Evolutionary conservation across 2,329 filamentous ascomycete genomes (phyloP), one percentile per base, ranked within the genome.

Genomic region (Diaporthe amygdali): DNA sequence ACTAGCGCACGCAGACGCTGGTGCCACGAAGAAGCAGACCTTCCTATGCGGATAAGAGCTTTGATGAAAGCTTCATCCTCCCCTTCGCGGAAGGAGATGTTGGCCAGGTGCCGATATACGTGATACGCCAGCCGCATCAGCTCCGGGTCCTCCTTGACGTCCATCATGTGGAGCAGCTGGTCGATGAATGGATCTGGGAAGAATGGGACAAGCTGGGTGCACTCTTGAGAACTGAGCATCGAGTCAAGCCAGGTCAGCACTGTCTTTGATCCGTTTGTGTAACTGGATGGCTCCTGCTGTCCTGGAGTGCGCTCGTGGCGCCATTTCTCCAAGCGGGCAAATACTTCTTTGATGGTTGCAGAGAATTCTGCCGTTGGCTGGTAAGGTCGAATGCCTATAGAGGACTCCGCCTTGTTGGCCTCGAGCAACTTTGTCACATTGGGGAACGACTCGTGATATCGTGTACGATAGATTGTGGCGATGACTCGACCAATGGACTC

Each of bases 81-180:
- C 71, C 95, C 95, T 39, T 91, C 89, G 2, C 94, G 92, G 83
- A 98, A 96, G 0, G 96, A 95, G 70, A 99, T 94, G 80, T 99
- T 99, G 17, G 96, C 95, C 20, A 99, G 85, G 78, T 99, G 96
- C 8, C 96, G 93, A 85, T 98, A 99, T 51, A 99, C 96, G 78
- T 97, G 95, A 79, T 98, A 99, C 0, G 96, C 96, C 10, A 98
- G 88, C 12, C 93, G 92, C 86, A 98, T 97, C 2, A 99, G 88
- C 81, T 99, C 97, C 0, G 94, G 95, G 77, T 99, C 96, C 81
- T 99, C 96, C 81, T 98, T 98, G 80, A 99, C 94, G 78, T 99
- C 96, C 96, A 99, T 99, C 96, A 99, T 99, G 85, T 99, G 95
- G 66, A 99, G 85, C 17, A 99, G 89, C 80, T 98, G 94, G 77